Evolutionary conservation across 176 grass and related monocot species (phyloP).

Genomic region (Carex scoparia): DNA sequence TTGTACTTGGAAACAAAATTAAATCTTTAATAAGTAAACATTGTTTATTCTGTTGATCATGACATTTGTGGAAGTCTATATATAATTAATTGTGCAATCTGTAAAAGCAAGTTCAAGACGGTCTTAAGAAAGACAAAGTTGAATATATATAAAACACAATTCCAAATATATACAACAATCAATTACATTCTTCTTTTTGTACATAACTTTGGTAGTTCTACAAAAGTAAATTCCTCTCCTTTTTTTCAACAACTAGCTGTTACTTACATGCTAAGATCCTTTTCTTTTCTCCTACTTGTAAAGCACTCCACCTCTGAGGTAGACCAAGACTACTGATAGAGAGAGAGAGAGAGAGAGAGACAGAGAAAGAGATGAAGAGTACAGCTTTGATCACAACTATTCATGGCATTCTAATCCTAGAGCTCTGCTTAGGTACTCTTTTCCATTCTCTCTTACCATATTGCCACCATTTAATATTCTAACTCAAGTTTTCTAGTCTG

Average conservation of each 20-base stretch:
- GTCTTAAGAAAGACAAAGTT: neutral
- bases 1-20: no score
- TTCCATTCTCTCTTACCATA: neutral
- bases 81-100: no score
- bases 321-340: neutral
- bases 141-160: neutral
- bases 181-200: neutral
- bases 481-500: neutral
- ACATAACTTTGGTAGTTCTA: conserved; percentile 11
- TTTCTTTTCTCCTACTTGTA: conserved; percentile 18
- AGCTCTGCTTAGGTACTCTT: conserved; percentile 39
- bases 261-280: conserved; percentile 29
- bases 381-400: conserved; percentile 36
- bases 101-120: neutral
- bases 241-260: conserved; percentile 31
- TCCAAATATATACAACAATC: neutral
- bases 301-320: neutral
- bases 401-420: conserved; percentile 40
- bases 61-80: no score
- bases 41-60: no score
- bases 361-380: conserved; percentile 42
- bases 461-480: neutral
- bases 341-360: neutral
- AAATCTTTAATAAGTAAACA: no score
- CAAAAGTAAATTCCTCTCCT: neutral